Evolutionary conservation across 352 stramenopile species (phyloP).

Genomic region (Phytophthora boehmeriae): DNA sequence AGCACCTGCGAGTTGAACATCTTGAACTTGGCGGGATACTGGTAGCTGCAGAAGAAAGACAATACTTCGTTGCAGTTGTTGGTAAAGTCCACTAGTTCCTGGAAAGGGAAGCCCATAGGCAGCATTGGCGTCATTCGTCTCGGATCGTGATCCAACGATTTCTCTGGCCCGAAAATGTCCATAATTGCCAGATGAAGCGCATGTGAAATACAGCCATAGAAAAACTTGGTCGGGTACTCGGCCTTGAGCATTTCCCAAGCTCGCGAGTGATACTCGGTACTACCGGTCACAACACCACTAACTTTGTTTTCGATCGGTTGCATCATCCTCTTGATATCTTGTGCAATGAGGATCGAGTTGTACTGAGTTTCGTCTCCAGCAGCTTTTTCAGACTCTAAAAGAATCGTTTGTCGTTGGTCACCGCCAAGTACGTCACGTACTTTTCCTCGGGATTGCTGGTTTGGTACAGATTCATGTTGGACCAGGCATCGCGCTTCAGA

Average conservation of each 20-base stretch:
- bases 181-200: constrained; percentile 81
- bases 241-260: constrained; percentile 86
- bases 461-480: constrained; percentile 80
- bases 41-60: constrained; percentile 84
- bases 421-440: constrained; percentile 83
- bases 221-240: constrained; percentile 88
- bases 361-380: constrained; percentile 59
- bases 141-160: constrained; percentile 72
- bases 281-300: constrained; percentile 77
- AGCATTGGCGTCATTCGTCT: constrained; percentile 66
- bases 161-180: constrained; percentile 82
- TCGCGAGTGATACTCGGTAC: constrained; percentile 72
- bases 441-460: constrained; percentile 66
- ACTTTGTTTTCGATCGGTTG: constrained; percentile 68
- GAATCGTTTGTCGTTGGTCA: constrained; percentile 79
- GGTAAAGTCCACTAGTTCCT: constrained; percentile 80
- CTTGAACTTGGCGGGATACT: constrained; percentile 77
- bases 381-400: constrained; percentile 82
- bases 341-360: constrained; percentile 82
- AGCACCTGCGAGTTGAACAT: constrained; percentile 75
- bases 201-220: constrained; percentile 86
- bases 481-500: constrained; percentile 83
- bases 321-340: constrained; percentile 87
- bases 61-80: constrained; percentile 77
- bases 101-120: constrained; percentile 79